Conservation (phyloP, 257 asterid species). For the Capsicum baccatum region DNA sequence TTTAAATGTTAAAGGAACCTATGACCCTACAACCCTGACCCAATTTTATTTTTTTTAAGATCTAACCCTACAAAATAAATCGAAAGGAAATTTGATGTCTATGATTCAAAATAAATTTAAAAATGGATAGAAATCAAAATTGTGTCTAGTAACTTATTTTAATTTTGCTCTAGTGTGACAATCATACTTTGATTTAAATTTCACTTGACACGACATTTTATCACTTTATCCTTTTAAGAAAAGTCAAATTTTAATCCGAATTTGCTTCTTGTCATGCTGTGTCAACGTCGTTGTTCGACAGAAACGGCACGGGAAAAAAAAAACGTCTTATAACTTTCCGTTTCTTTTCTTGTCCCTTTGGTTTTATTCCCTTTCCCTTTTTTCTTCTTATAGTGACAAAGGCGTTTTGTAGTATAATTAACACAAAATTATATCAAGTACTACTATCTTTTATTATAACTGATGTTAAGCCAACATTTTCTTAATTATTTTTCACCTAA, state of each 20-base stretch:
- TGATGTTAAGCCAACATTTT: too few species aligned
- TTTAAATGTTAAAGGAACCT: too few species aligned
- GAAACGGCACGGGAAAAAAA: conserved; percentile 17
- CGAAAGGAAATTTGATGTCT: too few species aligned
- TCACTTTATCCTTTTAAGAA: neutral
- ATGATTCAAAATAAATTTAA: too few species aligned
- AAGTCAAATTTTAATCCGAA: conserved; percentile 23
- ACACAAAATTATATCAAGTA: neutral
- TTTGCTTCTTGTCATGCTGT: conserved; percentile 23
- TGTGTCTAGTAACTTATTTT: too few species aligned
- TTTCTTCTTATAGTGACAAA: neutral
- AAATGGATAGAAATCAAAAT: too few species aligned
- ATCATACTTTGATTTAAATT: neutral
- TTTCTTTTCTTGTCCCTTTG: neutral
- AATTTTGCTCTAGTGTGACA: too few species aligned
- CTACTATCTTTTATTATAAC: too few species aligned
- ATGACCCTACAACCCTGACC: too few species aligned
- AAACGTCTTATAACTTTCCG: neutral
- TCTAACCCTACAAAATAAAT: too few species aligned
- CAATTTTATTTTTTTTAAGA: too few species aligned
- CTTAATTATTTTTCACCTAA: neutral
- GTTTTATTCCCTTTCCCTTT: neutral
- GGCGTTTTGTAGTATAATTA: neutral
- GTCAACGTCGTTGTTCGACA: neutral
- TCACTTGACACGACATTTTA: conserved; percentile 10